Base-by-base conservation (phyloP, 192 early-diverging fungal genomes). In the Linnemannia zychae region DNA sequence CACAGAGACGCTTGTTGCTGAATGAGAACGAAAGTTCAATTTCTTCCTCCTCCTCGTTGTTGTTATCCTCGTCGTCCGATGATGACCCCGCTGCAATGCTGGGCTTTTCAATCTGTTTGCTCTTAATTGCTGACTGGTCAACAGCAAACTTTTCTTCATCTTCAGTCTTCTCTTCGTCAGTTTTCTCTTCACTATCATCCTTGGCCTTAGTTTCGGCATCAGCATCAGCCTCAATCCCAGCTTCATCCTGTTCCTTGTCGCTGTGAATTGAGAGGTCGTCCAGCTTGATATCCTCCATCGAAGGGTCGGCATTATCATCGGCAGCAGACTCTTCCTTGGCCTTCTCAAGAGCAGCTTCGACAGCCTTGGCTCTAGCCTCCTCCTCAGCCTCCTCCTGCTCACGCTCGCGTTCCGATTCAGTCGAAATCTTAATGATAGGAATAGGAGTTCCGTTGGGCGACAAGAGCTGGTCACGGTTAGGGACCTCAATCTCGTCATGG, bases 1-100 rank as follows among this genome's bases (percentile, higher is more conserved):
- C 99, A 78, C 99, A 99, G 52, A 99, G 93, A 31, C 99, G 91
- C 93, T 99, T 99, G 91, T 96, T 95, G 73, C 94, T 92, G 87
- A 97, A 97, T 4, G 92, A 94, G 77, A 96, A 97, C 52, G 81
- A 85, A 22, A 89, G 75, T 70, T 91, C 92, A 37, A 86, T 76
- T 37, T 88, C 84, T n/a, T 87, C 80, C n/a, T 88, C 79, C 49
- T 87, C 76, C 57, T 63, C 57, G 28, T 31, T 63, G 53, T 24
- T 57, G 49, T 63, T 72, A 0, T 79, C 75, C 34, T 86, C 71
- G 1, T 79, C 79, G 15, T 89, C 74, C 13, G 75, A 86, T 63
- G 57, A 63, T 31, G 57, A 31, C 12, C 76, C 77, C 12, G 74
- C 80, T 36, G 77, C 83, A 33, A 88, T 76, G 52, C 86, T 88